phyloP scores from a whole-genome alignment of 129 eudicot species.

The Centrapalus pauciflorus region DNA sequence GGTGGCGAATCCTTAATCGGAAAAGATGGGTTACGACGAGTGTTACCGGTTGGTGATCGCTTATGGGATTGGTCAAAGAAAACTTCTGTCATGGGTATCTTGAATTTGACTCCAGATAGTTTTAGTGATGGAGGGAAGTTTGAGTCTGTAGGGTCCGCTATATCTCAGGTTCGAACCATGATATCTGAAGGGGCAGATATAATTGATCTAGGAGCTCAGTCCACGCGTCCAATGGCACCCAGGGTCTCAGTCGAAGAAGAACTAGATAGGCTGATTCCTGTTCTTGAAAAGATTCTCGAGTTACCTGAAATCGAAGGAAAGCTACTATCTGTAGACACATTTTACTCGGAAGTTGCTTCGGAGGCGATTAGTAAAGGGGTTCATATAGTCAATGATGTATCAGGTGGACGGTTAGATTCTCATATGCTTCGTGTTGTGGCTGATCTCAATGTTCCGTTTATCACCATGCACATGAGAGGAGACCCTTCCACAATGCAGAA shows the following conservation, averaged over 20 bases:
- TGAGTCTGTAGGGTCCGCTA: slow-evolving; percentile 54
- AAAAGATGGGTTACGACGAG: slow-evolving; percentile 77
- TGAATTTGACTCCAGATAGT: slow-evolving; percentile 91
- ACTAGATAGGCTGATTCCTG: slow-evolving; percentile 69
- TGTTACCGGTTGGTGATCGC: slow-evolving; percentile 52
- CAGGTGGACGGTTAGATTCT: slow-evolving; percentile 63
- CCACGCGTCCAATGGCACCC: slow-evolving; percentile 88
- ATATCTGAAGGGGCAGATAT: slow-evolving; percentile 77
- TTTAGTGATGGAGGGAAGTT: slow-evolving; percentile 94
- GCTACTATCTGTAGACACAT: slow-evolving; percentile 72
- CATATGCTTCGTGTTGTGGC: slow-evolving; percentile 62
- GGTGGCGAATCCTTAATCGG: slow-evolving; percentile 91
- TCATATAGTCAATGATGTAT: slow-evolving; percentile 83
- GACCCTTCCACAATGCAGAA: slow-evolving; percentile 84
- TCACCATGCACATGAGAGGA: slow-evolving; percentile 93
- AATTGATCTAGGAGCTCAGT: slow-evolving; percentile 92
- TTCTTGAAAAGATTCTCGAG: slow-evolving; percentile 58
- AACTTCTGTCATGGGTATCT: slow-evolving; percentile 80
- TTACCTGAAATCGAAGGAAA: slow-evolving; percentile 75
- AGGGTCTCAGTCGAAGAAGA: slow-evolving; percentile 67
- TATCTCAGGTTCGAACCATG: slow-evolving; percentile 59
- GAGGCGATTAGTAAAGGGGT: slow-evolving; percentile 81
- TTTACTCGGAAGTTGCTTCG: slow-evolving; percentile 71
- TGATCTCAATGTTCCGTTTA: slow-evolving; percentile 55
- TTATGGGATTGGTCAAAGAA: slow-evolving; percentile 86